phyloP scores from a whole-genome alignment of 768 basidiomycete genomes.

The Mycena maculata region DNA sequence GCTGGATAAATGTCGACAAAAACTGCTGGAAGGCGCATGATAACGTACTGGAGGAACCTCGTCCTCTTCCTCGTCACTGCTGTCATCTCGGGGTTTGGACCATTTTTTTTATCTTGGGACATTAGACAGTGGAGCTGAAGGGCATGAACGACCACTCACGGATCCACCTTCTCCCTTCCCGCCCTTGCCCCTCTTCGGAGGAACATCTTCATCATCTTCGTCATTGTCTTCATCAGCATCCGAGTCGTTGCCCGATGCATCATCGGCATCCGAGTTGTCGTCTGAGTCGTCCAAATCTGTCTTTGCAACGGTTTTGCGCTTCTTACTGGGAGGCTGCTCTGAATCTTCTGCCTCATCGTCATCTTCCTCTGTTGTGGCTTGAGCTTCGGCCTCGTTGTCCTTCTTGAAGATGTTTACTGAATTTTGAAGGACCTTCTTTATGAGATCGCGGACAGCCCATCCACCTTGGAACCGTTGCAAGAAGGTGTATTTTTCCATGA shows the following conservation, averaged over 20 bases:
- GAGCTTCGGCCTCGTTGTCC: background rate
- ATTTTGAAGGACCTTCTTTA: background rate
- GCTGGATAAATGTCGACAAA: no score
- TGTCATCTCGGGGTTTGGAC: no score
- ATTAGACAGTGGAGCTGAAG: no score
- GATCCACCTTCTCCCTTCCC: no score
- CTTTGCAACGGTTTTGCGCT: background rate
- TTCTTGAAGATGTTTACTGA: constrained; percentile 6
- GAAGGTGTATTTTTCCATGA: background rate
- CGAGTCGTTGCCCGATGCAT: background rate
- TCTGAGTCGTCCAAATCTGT: background rate
- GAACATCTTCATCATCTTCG: background rate
- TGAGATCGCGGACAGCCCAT: constrained; percentile 28
- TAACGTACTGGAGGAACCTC: no score
- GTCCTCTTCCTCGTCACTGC: no score
- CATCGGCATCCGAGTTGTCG: no score
- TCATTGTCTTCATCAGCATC: background rate
- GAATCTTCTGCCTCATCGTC: background rate
- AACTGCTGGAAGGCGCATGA: no score
- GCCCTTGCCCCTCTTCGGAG: background rate
- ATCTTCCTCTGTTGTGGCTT: no score
- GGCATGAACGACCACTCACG: no score
- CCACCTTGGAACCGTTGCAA: background rate
- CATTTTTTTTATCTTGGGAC: no score
- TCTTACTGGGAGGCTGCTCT: background rate